Evolutionary conservation across 805 yeast genomes (phyloP).

Genomic region (Candida pseudofarinosa): DNA sequence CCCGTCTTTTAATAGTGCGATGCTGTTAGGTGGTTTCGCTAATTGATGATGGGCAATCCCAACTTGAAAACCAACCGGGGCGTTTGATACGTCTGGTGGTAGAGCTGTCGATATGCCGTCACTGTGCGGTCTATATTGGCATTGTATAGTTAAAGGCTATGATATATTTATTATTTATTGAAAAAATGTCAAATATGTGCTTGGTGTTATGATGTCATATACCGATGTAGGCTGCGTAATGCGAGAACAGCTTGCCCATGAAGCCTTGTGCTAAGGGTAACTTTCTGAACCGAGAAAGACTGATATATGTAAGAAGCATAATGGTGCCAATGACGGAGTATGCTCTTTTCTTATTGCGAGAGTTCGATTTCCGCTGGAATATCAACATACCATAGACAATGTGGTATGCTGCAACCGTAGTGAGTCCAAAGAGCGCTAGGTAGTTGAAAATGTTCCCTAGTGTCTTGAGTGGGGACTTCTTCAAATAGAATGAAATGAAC

Average conservation of each 20-base stretch:
- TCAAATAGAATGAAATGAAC: conserved; percentile 41
- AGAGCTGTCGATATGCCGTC: too few relatives aligned
- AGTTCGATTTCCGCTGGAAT: conserved; percentile 38
- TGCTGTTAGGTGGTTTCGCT: too few relatives aligned
- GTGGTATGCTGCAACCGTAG: conserved; percentile 48
- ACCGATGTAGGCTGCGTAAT: conserved; percentile 16
- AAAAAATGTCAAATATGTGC: not conserved
- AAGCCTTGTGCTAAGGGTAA: conserved; percentile 19
- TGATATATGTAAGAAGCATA: conserved; percentile 32
- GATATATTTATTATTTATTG: not conserved
- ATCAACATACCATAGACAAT: conserved; percentile 48
- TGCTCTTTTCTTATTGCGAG: conserved; percentile 40
- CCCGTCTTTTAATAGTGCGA: too few relatives aligned
- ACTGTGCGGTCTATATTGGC: too few relatives aligned
- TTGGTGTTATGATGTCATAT: not conserved
- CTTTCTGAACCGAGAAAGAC: conserved; percentile 26
- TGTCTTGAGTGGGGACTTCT: conserved; percentile 10
- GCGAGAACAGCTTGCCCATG: conserved; percentile 24
- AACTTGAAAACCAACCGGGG: too few relatives aligned
- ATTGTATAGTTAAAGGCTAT: too few relatives aligned
- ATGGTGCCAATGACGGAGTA: conserved; percentile 37
- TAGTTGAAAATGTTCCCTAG: conserved; percentile 24
- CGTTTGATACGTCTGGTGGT: not conserved
- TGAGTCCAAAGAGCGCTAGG: conserved; percentile 28
- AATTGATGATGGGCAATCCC: too few relatives aligned